phyloP scores from a whole-genome alignment of 768 basidiomycete genomes.

The Leccinum ochraceum region DNA sequence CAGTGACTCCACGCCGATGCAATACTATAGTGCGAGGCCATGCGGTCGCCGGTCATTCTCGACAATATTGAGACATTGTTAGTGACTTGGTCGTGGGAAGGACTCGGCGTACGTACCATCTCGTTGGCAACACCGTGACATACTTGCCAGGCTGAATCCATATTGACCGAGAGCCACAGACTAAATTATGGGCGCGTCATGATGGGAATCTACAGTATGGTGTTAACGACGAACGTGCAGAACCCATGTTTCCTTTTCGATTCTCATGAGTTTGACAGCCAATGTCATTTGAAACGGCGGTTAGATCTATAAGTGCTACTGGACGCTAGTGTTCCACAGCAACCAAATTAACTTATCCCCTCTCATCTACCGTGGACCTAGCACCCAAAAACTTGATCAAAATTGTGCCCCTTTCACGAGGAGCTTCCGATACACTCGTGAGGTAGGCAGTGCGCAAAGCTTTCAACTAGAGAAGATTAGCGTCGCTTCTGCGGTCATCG shows the following conservation, averaged over 20 bases:
- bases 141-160: too few relatives aligned
- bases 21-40: background rate
- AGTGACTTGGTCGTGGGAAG: background rate
- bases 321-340: too few relatives aligned
- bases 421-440: background rate
- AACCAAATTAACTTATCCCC: too few relatives aligned
- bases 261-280: too few relatives aligned
- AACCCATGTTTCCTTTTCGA: too few relatives aligned
- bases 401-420: conserved; percentile 7
- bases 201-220: too few relatives aligned
- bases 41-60: background rate
- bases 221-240: too few relatives aligned
- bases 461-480: conserved; percentile 5
- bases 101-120: background rate
- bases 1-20: background rate
- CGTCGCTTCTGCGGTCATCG: conserved; percentile 4
- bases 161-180: too few relatives aligned
- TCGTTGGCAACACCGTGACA: too few relatives aligned
- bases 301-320: too few relatives aligned
- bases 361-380: background rate
- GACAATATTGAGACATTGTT: background rate
- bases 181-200: too few relatives aligned
- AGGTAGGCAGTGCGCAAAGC: background rate
- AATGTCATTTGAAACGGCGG: too few relatives aligned
- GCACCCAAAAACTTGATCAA: conserved; percentile 1